Percentiles rank a stretch among this genome's conserved stretches.
Evolutionary conservation across 805 yeast genomes (phyloP).

Genomic region (Limtongia smithiae): DNA sequence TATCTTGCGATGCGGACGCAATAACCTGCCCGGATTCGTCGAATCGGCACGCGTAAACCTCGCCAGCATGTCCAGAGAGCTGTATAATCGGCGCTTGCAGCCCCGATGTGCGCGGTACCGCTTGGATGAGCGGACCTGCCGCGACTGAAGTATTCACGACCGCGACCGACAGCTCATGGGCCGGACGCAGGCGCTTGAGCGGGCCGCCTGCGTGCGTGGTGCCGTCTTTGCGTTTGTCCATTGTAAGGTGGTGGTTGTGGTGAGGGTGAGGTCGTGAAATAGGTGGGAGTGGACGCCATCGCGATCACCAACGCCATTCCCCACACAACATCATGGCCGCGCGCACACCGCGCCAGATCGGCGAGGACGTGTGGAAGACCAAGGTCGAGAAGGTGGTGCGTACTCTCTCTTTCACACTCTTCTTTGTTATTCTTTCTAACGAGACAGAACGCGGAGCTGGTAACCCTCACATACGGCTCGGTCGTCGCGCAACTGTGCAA

Average conservation of each 20-base stretch:
- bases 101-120: conserved; percentile 24
- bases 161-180: conserved; percentile 16
- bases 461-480: conserved; percentile 93
- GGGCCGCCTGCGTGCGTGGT: conserved; percentile 1
- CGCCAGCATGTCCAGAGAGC: conserved; percentile 38
- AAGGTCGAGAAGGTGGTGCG: conserved; percentile 77
- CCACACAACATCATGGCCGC: conserved; percentile 25
- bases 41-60: conserved; percentile 53
- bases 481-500: conserved; percentile 86
- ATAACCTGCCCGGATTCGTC: conserved; percentile 49
- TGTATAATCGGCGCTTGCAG: conserved; percentile 29
- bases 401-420: conserved; percentile 24
- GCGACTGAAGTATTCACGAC: conserved; percentile 25
- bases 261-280: not conserved
- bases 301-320: not conserved
- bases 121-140: conserved; percentile 20
- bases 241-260: not conserved
- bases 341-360: conserved; percentile 48
- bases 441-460: conserved; percentile 75
- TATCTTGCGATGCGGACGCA: conserved; percentile 63
- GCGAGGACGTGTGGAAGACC: conserved; percentile 91
- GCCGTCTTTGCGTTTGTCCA: conserved; percentile 23
- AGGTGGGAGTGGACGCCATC: not conserved
- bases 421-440: not conserved
- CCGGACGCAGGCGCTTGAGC: conserved; percentile 11